Percentiles rank a stretch among this genome's conserved stretches.
phyloP scores from a whole-genome alignment of 2,329 filamentous ascomycete genomes.

The Thielaviopsis euricoi region DNA sequence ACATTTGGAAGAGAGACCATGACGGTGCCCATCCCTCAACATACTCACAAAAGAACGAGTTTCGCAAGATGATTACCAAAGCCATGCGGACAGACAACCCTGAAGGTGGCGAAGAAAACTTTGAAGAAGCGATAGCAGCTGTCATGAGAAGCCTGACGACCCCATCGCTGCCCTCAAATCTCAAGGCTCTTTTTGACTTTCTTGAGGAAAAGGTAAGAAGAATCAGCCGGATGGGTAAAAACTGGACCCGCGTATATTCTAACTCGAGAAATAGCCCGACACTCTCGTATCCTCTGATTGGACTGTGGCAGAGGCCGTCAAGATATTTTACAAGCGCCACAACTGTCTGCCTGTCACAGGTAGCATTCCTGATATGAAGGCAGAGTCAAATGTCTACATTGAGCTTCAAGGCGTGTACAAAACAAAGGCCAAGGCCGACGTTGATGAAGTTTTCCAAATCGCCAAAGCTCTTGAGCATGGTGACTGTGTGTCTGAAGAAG shows the following conservation, averaged over 20 bases:
- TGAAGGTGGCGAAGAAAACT: conserved; percentile 91
- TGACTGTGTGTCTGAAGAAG: conserved; percentile 44
- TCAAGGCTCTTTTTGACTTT: conserved; percentile 55
- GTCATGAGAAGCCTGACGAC: conserved; percentile 73
- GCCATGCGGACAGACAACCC: conserved; percentile 54
- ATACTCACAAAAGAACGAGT: conserved; percentile 76
- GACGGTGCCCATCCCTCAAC: conserved; percentile 50
- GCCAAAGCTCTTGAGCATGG: conserved; percentile 37
- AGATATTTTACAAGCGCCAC: conserved; percentile 58
- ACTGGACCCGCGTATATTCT: neutral
- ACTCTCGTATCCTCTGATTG: conserved; percentile 42
- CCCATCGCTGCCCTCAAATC: conserved; percentile 48
- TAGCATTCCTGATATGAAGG: conserved; percentile 92
- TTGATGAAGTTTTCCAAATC: conserved; percentile 52
- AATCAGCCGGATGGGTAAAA: too few species aligned
- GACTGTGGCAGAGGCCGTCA: conserved; percentile 70
- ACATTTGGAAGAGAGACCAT: conserved; percentile 60
- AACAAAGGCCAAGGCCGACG: conserved; percentile 62
- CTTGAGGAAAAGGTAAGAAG: conserved; percentile 4
- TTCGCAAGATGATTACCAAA: conserved; percentile 52
- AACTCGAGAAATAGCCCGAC: neutral
- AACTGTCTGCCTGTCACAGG: conserved; percentile 67
- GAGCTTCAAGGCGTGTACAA: conserved; percentile 88
- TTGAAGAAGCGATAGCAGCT: conserved; percentile 74
- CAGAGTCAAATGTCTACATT: conserved; percentile 78